Evolutionary conservation across 306 rosid genomes (phyloP).

Genomic region (Citrullus mucosospermus): DNA sequence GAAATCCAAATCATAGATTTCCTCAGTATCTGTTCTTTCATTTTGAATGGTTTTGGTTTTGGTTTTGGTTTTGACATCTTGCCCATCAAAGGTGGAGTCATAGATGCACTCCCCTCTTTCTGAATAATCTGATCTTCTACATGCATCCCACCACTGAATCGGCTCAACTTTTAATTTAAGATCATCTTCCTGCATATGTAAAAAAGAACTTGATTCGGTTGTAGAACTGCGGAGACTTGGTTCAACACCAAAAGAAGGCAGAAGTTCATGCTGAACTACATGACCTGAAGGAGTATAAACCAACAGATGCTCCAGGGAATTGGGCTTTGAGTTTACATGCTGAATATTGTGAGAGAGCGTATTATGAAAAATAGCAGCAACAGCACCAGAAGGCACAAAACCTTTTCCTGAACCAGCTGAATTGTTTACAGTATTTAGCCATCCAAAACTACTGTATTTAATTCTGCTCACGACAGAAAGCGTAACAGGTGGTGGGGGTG

Average conservation of each 20-base stretch:
- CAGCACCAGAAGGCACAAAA: slow-evolving; percentile 89
- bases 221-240: slow-evolving; percentile 25
- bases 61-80: slow-evolving; percentile 17
- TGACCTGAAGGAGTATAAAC: slow-evolving; percentile 89
- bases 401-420: slow-evolving; percentile 62
- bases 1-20: slow-evolving; percentile 23
- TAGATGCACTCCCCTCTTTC: slow-evolving; percentile 49
- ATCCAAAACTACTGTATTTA: slow-evolving; percentile 82
- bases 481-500: slow-evolving; percentile 58
- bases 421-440: slow-evolving; percentile 66
- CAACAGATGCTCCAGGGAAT: slow-evolving; percentile 63
- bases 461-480: slow-evolving; percentile 88
- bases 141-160: slow-evolving; percentile 91
- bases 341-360: slow-evolving; percentile 42
- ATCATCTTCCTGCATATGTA: slow-evolving; percentile 61
- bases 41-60: slow-evolving; percentile 27
- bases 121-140: slow-evolving; percentile 77
- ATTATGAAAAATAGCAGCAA: slow-evolving; percentile 74
- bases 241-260: slow-evolving; percentile 56
- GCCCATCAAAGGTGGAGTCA: slow-evolving; percentile 31
- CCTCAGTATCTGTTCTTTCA: slow-evolving; percentile 25
- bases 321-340: slow-evolving; percentile 28
- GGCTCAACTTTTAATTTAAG: slow-evolving; percentile 84
- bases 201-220: slow-evolving; percentile 35
- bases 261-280: slow-evolving; percentile 77